phyloP scores from a whole-genome alignment of 2,329 filamentous ascomycete species.

The Calycina marina region DNA sequence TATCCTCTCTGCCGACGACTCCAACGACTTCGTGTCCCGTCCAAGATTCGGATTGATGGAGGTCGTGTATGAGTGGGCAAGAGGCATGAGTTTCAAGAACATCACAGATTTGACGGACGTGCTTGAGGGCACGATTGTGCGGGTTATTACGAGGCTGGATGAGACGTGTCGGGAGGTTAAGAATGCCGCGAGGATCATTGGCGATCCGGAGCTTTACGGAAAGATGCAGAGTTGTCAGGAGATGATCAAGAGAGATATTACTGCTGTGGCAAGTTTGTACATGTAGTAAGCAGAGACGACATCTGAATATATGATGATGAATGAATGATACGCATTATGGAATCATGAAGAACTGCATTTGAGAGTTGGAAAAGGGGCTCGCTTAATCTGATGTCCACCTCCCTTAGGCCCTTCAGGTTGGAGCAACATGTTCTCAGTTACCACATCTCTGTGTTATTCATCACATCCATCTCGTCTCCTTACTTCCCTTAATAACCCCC shows the following conservation, averaged over 20 bases:
- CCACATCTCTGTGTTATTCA: background rate
- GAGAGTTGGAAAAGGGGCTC: too few species aligned
- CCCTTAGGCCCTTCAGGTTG: too few species aligned
- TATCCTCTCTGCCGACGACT: constrained; percentile 76
- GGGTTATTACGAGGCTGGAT: constrained; percentile 84
- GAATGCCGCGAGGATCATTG: constrained; percentile 89
- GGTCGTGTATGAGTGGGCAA: constrained; percentile 96
- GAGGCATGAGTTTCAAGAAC: constrained; percentile 95
- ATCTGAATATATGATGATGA: too few species aligned
- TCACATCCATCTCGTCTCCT: constrained; percentile 15
- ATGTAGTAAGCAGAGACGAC: constrained; percentile 39
- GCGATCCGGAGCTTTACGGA: constrained; percentile 79
- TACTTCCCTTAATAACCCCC: constrained; percentile 32
- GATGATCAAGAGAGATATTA: constrained; percentile 93
- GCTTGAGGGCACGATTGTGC: constrained; percentile 90
- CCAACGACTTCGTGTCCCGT: constrained; percentile 77
- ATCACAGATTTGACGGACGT: constrained; percentile 95
- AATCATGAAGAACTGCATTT: background rate
- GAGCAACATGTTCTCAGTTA: too few species aligned
- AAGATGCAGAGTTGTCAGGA: constrained; percentile 98
- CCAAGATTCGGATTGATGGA: constrained; percentile 90
- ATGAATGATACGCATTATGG: background rate
- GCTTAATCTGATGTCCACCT: too few species aligned
- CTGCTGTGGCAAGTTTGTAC: constrained; percentile 75
- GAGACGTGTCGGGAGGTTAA: constrained; percentile 96